These are phyloP conservation scores for Trichoderma oligosporum DNA, from an alignment of 2,329 filamentous ascomycete genomes.

Conservation along the genomic window DNA sequence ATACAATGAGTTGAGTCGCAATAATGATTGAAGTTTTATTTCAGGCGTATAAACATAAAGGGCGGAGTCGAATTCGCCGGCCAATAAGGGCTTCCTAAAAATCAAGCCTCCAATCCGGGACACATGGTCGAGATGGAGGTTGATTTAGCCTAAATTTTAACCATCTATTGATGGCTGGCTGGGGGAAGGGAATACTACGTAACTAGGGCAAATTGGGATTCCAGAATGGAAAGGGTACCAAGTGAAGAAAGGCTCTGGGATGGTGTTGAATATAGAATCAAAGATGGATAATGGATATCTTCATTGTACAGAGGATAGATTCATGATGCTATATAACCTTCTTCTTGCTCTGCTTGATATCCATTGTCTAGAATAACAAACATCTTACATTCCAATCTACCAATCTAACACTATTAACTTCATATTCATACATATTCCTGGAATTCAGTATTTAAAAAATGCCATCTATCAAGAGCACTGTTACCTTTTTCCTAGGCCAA, in stretches of 20 bases:
- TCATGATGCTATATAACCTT: background rate
- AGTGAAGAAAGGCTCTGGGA: background rate
- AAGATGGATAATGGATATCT: background rate
- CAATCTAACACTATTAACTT: background rate
- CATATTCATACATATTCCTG: too few relatives aligned
- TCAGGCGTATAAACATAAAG: background rate
- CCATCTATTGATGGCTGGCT: background rate
- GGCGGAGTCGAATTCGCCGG: background rate
- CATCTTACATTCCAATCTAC: background rate
- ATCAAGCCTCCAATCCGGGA: background rate
- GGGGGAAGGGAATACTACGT: conserved; percentile 12
- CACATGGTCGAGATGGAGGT: background rate
- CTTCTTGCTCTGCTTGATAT: background rate
- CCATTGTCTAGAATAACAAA: background rate
- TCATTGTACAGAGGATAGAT: background rate
- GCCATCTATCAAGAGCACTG: background rate
- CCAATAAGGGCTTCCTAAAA: background rate
- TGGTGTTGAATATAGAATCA: background rate
- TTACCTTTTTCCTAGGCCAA: conserved; percentile 4
- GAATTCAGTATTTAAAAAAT: background rate
- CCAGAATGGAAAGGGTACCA: background rate
- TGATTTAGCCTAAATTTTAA: conserved; percentile 8
- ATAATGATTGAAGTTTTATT: background rate
- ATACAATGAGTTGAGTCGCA: background rate
- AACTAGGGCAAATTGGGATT: background rate